A percentile compares a stretch with the other conserved stretches of the same genome.
phyloP scores from a whole-genome alignment of 164 flowering plant genomes.

The Dillenia suffruticosa region DNA sequence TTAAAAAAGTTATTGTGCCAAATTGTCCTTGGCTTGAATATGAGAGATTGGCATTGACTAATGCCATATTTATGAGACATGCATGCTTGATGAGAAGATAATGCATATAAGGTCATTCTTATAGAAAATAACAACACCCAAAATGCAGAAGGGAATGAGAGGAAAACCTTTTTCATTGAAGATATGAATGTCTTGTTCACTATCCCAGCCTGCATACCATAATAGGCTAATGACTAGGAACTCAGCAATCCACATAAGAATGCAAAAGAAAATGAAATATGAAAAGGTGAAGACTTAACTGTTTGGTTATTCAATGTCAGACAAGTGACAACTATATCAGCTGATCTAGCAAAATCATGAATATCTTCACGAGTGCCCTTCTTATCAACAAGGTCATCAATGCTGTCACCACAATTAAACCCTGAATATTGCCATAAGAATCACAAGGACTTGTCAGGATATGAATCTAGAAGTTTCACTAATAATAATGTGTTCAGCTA shows the following conservation, averaged over 20 bases:
- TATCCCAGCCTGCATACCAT: constrained; percentile 61
- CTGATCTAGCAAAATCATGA: constrained; percentile 58
- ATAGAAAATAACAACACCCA: too few relatives aligned
- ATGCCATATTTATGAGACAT: too few relatives aligned
- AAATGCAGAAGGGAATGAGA: background rate
- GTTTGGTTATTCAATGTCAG: constrained; percentile 66
- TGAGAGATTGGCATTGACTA: too few relatives aligned
- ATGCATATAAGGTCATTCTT: too few relatives aligned
- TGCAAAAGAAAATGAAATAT: background rate
- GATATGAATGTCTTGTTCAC: constrained; percentile 64
- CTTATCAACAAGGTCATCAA: constrained; percentile 61
- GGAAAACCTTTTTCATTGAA: constrained; percentile 84
- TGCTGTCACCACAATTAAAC: constrained; percentile 13
- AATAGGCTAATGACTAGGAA: constrained; percentile 5
- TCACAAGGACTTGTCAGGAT: constrained; percentile 6
- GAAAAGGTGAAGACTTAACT: constrained; percentile 27
- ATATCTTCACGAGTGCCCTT: constrained; percentile 69
- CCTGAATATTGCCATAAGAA: constrained; percentile 15
- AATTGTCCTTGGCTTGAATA: too few relatives aligned
- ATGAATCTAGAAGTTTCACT: background rate
- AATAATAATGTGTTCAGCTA: background rate
- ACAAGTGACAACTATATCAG: constrained; percentile 82
- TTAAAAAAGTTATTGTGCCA: too few relatives aligned
- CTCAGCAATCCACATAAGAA: constrained; percentile 2
- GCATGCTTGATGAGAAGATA: too few relatives aligned